Evolutionary conservation across 306 rosid species (phyloP), one percentile per base, ranked within the genome.

Genomic region (Castanospermum australe): DNA sequence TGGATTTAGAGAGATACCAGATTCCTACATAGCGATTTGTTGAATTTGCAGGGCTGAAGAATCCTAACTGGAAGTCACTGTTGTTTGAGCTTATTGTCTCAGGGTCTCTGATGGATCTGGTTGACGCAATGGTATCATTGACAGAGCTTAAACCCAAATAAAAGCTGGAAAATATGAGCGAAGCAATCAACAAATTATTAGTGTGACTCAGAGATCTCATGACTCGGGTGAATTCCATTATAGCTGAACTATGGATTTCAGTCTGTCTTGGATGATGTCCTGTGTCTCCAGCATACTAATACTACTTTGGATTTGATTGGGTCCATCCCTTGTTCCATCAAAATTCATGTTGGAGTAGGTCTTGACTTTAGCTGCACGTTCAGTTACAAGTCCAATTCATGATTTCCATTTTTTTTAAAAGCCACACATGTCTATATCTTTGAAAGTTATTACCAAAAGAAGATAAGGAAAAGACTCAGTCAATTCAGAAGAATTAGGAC

Each of bases 21-120:
- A 83, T 32, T 12, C 85, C 87, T 10, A 83, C 75, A 1, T 80
- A 86, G n/a, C 44, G 82, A n/a, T 54, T 13, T 2, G 67, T 13
- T 5, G 85, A 76, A 33, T 68, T 67, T 30, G 6, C 4, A 24
- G 78, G 85, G 32, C 32, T 28, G 32, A 28, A 28, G 32, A 28
- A 28, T 28, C 32, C 41, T n/a, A 82, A 44, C 17, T 28, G 69
- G 78, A 68, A 61, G 42, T 76, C 39, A 51, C 87, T 84, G 80
- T 4, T 76, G 61, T 33, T 76, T 61, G 85, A 82, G 41, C 13
- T 69, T 60, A 76, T 82, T 25, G 61, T 61, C 4, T 68, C 44
- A 33, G 67, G 10, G 63, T 86, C 85, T 18, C 11, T 69, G 71
- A 87, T 75, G 65, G 44, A 30, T 24, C 17, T 42, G 2, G 71